A percentile compares a stretch with the other conserved stretches of the same genome.
Conservation (phyloP, 345 rosid species). For the Populus pruinosa region DNA sequence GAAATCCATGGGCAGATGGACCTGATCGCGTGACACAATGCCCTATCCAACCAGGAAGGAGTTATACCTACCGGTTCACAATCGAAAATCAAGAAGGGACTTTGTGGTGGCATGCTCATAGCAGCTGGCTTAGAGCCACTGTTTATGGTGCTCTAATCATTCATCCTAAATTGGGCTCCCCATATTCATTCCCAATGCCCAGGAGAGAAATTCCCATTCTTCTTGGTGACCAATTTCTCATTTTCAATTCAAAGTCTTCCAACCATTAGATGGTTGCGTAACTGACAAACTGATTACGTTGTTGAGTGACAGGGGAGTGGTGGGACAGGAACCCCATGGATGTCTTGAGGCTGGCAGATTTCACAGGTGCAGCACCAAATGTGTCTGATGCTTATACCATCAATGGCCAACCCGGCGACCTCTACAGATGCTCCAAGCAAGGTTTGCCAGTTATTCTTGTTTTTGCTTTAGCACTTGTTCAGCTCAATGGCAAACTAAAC, state of each 20-base stretch:
- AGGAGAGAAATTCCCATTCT: constrained; percentile 18
- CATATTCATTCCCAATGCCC: constrained; percentile 25
- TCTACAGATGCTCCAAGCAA: constrained; percentile 71
- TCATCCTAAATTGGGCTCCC: constrained; percentile 31
- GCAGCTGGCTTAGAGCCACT: constrained; percentile 37
- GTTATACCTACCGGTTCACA: constrained; percentile 35
- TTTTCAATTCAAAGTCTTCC: not conserved
- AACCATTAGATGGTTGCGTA: not conserved
- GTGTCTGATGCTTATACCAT: constrained; percentile 83
- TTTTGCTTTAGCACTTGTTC: too few relatives aligned
- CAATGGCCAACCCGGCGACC: constrained; percentile 93
- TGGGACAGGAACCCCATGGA: constrained; percentile 79
- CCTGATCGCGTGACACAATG: constrained; percentile 38
- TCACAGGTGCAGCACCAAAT: constrained; percentile 51
- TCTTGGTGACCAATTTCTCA: constrained; percentile 8
- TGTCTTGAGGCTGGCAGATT: constrained; percentile 46
- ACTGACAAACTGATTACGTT: not conserved
- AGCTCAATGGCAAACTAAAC: too few relatives aligned
- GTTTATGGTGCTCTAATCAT: constrained; percentile 48
- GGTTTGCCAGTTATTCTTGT: constrained; percentile 17
- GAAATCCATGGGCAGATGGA: constrained; percentile 44
- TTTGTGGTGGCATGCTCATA: constrained; percentile 47
- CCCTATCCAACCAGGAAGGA: constrained; percentile 34
- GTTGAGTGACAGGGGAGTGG: constrained; percentile 61
- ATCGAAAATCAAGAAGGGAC: constrained; percentile 43